phyloP scores from a whole-genome alignment of 169 alveolate genomes.

The Neospora caninum region DNA sequence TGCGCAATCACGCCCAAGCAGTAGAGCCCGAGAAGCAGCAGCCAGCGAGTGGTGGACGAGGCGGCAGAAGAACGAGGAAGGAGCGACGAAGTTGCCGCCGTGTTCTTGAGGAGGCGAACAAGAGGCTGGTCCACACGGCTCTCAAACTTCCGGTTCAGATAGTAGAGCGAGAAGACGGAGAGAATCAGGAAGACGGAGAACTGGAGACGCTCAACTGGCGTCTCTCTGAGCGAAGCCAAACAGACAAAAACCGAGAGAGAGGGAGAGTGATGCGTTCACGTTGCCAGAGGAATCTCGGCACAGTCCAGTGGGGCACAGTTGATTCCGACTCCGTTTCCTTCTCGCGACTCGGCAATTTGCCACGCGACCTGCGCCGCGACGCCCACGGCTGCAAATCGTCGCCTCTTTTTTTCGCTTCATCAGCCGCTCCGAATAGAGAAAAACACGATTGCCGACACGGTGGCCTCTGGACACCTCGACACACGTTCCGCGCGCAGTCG shows the following conservation, averaged over 20 bases:
- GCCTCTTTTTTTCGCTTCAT: too few relatives aligned
- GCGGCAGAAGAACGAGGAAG: not conserved
- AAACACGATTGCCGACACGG: too few relatives aligned
- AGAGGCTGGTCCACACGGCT: not conserved
- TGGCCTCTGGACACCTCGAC: too few relatives aligned
- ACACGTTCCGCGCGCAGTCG: too few relatives aligned
- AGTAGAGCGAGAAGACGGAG: slow-evolving; percentile 16
- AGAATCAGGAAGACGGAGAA: not conserved
- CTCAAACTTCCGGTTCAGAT: not conserved
- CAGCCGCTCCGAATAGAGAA: too few relatives aligned
- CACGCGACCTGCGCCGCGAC: too few relatives aligned
- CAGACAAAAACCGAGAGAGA: not conserved
- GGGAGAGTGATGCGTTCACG: too few relatives aligned
- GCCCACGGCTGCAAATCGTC: too few relatives aligned
- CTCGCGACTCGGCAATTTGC: too few relatives aligned
- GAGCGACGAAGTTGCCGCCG: not conserved
- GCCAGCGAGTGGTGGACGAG: not conserved
- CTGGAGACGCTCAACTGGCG: not conserved
- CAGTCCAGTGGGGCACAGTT: too few relatives aligned
- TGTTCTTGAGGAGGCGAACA: not conserved
- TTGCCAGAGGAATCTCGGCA: too few relatives aligned
- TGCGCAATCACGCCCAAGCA: not conserved
- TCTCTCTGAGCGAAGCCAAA: not conserved
- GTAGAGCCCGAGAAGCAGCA: slow-evolving; percentile 16
- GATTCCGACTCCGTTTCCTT: too few relatives aligned